These are phyloP conservation scores for Parathielavia appendiculata DNA, from an alignment of 495 filamentous ascomycete genomes.

Conservation along the genomic window DNA sequence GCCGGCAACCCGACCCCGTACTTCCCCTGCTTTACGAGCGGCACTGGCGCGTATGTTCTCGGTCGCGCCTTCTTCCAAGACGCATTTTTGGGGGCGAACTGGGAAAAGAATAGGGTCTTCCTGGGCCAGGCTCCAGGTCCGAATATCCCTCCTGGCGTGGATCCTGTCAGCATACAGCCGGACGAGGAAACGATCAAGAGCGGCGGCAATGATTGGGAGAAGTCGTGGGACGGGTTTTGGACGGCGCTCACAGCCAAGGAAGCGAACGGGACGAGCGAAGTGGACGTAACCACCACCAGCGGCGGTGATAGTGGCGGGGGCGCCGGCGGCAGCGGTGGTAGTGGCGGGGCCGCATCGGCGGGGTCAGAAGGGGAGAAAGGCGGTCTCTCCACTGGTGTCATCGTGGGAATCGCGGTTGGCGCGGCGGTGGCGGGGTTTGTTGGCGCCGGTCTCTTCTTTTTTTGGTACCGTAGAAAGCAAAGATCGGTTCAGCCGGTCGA, in stretches of 20 bases:
- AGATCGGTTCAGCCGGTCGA: too few relatives aligned
- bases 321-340: background rate
- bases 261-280: background rate
- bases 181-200: background rate
- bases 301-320: background rate
- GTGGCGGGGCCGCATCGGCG: background rate
- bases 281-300: too few relatives aligned
- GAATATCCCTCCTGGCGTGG: background rate
- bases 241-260: background rate
- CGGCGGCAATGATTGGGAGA: background rate
- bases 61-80: slow-evolving; percentile 12
- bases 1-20: background rate
- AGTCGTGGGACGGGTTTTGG: slow-evolving; percentile 13
- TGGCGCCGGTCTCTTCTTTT: too few relatives aligned
- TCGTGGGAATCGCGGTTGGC: slow-evolving; percentile 1
- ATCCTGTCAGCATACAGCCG: background rate
- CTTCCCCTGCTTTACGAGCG: slow-evolving; percentile 10
- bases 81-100: slow-evolving; percentile 13
- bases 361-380: background rate
- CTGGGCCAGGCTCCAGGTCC: slow-evolving; percentile 10
- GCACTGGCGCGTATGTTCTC: background rate
- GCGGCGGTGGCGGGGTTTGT: background rate
- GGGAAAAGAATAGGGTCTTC: background rate
- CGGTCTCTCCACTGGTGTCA: background rate
- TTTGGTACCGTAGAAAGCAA: too few relatives aligned